Evolutionary conservation across 73 alveolate genomes (phyloP), one percentile per base, ranked within the genome.

Genomic region (Breviolum minutum): DNA sequence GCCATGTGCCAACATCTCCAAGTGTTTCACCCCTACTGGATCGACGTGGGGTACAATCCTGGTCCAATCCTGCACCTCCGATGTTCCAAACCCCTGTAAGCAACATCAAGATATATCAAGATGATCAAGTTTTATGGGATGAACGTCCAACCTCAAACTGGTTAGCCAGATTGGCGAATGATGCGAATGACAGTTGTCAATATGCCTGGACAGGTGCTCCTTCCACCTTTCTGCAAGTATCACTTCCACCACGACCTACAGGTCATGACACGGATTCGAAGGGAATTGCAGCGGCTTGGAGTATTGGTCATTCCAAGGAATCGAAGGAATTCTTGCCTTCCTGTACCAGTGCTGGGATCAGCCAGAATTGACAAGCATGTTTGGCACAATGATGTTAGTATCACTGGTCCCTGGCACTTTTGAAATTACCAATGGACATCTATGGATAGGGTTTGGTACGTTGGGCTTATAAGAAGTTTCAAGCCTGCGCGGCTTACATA

Each of bases 161-260:
- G 27, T 24, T 69, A 24, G 26, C 19, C 79, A 17, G 19, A 20
- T 69, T 17, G 79, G 79, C 79, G 79, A 69, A 20, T 20, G 26
- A 17, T 2, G 79, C 79, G 79, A 69, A 20, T 20, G 26, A 17
- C 22, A 74, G 27, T 6, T 4, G 84, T 12, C 17, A 40, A 13
- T 16, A 26, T 26, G 27, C 82, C 22, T 16, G 27, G 54, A 20
- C 92, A 87, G 95, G 95, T 87, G 26, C n/a, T 87, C 29, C 83
- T 87, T 27, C 95, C 95, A 26, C 95, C 95, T 32, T 87, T 87
- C 83, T 63, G 83, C 69, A 87, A 71, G 83, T 87, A 87, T 12
- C 77, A 87, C 84, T 87, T 87, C 60, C 83, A 87, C 69, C 74
- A 48, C 13, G 83, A 30, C 26, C 17, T 74, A 17, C 83, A 87